phyloP scores from a whole-genome alignment of 805 yeast genomes.

The Candida verbasci region DNA sequence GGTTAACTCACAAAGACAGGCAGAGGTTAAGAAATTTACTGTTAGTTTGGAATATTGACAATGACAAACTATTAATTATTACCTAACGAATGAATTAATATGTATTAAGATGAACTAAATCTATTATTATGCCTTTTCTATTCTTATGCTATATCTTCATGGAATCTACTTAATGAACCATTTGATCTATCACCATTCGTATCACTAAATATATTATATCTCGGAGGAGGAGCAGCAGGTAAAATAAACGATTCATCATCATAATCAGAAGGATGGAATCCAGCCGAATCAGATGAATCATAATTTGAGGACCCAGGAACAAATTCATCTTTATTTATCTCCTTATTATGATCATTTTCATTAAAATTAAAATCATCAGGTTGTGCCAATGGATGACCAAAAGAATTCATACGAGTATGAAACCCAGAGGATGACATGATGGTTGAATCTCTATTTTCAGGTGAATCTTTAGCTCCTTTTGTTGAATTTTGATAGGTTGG shows the following conservation, averaged over 20 bases:
- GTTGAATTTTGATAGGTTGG: slow-evolving; percentile 6
- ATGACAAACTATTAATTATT: no score
- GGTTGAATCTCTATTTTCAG: neutral
- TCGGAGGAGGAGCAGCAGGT: slow-evolving; percentile 4
- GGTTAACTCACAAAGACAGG: no score
- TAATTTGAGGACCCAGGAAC: slow-evolving; percentile 2
- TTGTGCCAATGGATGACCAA: slow-evolving; percentile 18
- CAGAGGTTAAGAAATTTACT: no score
- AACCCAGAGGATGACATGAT: slow-evolving; percentile 1
- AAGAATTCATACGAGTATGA: slow-evolving; percentile 26
- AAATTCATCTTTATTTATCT: slow-evolving; percentile 1
- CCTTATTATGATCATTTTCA: slow-evolving; percentile 9
- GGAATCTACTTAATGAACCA: slow-evolving; percentile 9
- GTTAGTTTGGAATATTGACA: no score
- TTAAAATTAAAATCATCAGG: slow-evolving; percentile 19
- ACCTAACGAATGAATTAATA: no score
- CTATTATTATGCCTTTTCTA: no score
- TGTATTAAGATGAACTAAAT: no score
- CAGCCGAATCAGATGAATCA: slow-evolving; percentile 6
- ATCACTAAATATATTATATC: slow-evolving; percentile 12
- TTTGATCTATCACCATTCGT: slow-evolving; percentile 7
- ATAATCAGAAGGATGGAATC: slow-evolving; percentile 9
- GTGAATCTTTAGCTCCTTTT: neutral
- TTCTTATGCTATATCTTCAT: slow-evolving; percentile 6
- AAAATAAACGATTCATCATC: slow-evolving; percentile 9